These are phyloP conservation scores for Metarhizium rileyi DNA, from an alignment of 2,329 filamentous ascomycete genomes.

Conservation along the genomic window DNA sequence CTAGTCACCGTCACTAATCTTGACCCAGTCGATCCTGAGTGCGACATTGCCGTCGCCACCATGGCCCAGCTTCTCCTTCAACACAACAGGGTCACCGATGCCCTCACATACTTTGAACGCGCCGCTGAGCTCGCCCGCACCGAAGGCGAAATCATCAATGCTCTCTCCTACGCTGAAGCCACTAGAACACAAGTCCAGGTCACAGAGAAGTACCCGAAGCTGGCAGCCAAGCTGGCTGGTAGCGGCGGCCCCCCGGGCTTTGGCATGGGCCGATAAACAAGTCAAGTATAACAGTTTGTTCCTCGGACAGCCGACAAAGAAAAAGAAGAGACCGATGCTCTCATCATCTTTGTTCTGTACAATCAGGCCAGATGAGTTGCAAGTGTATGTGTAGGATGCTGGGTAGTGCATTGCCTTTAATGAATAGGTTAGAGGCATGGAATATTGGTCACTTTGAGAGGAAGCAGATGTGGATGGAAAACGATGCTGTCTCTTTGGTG, in stretches of 20 bases:
- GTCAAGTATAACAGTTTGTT: neutral
- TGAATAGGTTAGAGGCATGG: neutral
- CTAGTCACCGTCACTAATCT: slow-evolving; percentile 24
- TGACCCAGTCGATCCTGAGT: slow-evolving; percentile 81
- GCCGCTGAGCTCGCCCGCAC: slow-evolving; percentile 91
- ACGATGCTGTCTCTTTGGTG: neutral
- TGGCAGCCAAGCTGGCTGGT: slow-evolving; percentile 56
- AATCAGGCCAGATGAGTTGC: neutral
- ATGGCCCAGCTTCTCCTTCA: slow-evolving; percentile 97
- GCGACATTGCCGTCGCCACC: slow-evolving; percentile 95
- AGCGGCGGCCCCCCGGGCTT: slow-evolving; percentile 25
- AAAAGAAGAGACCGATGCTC: neutral
- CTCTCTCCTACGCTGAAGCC: slow-evolving; percentile 91
- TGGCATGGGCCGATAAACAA: slow-evolving; percentile 26
- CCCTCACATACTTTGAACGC: slow-evolving; percentile 92
- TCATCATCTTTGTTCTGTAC: neutral
- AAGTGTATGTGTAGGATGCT: slow-evolving; percentile 1
- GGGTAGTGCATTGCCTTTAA: neutral
- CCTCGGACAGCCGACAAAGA: neutral
- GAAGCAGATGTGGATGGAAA: neutral
- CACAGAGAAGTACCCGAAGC: slow-evolving; percentile 74
- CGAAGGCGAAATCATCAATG: slow-evolving; percentile 92
- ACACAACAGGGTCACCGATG: slow-evolving; percentile 93
- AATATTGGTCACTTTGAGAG: neutral
- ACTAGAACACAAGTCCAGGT: slow-evolving; percentile 93